Evolutionary conservation across 352 stramenopile genomes (phyloP).

Genomic region (Phytophthora crassamura): DNA sequence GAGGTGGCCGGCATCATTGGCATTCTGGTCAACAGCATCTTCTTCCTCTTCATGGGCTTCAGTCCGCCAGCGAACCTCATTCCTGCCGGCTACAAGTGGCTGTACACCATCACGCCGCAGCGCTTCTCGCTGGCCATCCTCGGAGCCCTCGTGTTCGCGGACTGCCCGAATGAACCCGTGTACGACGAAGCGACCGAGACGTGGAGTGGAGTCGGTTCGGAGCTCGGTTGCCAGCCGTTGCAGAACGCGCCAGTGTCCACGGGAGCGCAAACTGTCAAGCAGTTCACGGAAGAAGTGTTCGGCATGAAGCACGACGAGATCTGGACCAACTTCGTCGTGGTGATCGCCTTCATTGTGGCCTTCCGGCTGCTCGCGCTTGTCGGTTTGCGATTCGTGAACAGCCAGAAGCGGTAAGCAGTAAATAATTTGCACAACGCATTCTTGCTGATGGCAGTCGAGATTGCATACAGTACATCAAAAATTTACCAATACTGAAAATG

Average conservation of each 20-base stretch:
- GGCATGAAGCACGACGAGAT: constrained; percentile 61
- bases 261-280: constrained; percentile 43
- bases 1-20: constrained; percentile 36
- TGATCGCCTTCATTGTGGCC: constrained; percentile 48
- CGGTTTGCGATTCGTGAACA: constrained; percentile 56
- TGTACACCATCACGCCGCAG: no score
- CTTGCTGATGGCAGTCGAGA: no score
- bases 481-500: no score
- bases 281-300: constrained; percentile 52
- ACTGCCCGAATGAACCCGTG: constrained; percentile 41
- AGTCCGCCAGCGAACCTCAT: constrained; percentile 41
- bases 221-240: constrained; percentile 49
- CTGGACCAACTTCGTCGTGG: constrained; percentile 40
- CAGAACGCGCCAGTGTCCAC: constrained; percentile 36
- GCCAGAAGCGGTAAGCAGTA: constrained; percentile 46
- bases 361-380: constrained; percentile 55
- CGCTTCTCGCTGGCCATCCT: constrained; percentile 42
- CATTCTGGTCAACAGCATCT: constrained; percentile 42
- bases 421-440: not conserved
- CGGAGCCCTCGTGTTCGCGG: constrained; percentile 31
- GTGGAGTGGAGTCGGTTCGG: constrained; percentile 29
- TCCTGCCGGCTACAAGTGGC: no score
- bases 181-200: constrained; percentile 37
- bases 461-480: no score
- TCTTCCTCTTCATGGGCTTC: constrained; percentile 51